Base-by-base conservation (phyloP, 192 early-diverging fungal genomes). In the Entomortierella chlamydospora region DNA sequence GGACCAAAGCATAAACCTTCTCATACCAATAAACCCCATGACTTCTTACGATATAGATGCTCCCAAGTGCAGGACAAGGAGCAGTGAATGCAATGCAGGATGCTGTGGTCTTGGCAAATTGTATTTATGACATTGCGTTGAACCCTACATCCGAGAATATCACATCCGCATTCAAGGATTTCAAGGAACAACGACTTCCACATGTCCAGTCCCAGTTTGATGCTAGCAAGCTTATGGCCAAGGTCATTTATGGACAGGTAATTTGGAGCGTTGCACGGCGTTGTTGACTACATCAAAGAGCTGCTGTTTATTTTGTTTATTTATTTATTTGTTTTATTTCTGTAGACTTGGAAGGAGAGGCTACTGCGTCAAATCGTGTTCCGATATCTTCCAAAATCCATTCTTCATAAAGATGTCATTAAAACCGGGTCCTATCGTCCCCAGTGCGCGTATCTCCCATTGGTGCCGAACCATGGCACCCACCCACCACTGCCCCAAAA, bases 61-160 rank as follows among this genome's bases (percentile, higher is more conserved):
- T 47, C 15, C 45, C 45, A 47, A 47, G 45, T 20, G 20, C 45
- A 11, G 45, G 45, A 6, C 68, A 70, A 61, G 64, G 64, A 13
- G 64, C 64, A 20, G 64, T 67, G 15, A 67, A 67, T 47, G 64
- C 54, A 10, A 56, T 67, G 55, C 54, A 67, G 42, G 64, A 67
- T 57, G 53, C 64, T 11, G 64, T 67, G 23, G 57, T 67, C 12
- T 23, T 67, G 8, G 53, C 64, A 0, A 67, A 57, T 28, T 67
- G 64, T 20, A 49, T 67, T n/a, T 67, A 67, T 47, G 64, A 67
- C 2, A 55, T 67, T 45, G 64, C 50, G 2, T 18, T 43, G 28
- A 31, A 41, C 18, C 54, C 42, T 15, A 57, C 64, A 20, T 1
- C 26, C 26, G 23, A 57, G 33, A 57, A 55, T 25, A 57, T 67